phyloP scores from a whole-genome alignment of 352 stramenopile species.

The Blastocystis sp. region DNA sequence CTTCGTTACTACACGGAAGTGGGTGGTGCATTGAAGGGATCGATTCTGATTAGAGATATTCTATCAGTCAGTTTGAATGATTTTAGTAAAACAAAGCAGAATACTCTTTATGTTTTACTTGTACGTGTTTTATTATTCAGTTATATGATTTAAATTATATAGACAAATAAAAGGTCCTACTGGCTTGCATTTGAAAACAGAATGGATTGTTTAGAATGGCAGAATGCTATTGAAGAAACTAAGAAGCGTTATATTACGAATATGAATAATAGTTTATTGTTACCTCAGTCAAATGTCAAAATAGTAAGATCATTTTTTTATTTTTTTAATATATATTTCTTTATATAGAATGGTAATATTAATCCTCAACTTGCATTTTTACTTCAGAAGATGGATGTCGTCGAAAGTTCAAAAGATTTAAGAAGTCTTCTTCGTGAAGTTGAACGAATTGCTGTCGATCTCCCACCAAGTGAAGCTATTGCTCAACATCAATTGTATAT shows the following conservation, averaged over 20 bases:
- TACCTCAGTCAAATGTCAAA: conserved; percentile 11
- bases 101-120: conserved; percentile 19
- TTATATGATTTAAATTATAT: neutral
- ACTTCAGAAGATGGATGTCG: conserved; percentile 29
- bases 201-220: conserved; percentile 22
- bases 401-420: conserved; percentile 36
- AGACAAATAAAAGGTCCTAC: conserved; percentile 31
- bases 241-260: conserved; percentile 33
- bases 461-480: conserved; percentile 20
- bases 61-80: conserved; percentile 9
- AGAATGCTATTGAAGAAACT: conserved; percentile 27
- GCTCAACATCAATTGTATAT: conserved; percentile 19
- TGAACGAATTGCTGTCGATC: conserved; percentile 34
- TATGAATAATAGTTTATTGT: too few species aligned
- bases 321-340: neutral
- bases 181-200: conserved; percentile 31
- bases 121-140: neutral
- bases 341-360: conserved; percentile 23
- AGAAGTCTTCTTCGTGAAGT: conserved; percentile 28
- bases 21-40: conserved; percentile 13
- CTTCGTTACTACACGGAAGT: conserved; percentile 23
- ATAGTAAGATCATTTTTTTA: conserved; percentile 6
- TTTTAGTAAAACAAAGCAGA: conserved; percentile 32
- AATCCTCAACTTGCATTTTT: conserved; percentile 31
- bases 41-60: conserved; percentile 31